These are phyloP conservation scores for Tetradesmus obliquus DNA, from an alignment of 139 green algal genomes.

Conservation along the genomic window DNA sequence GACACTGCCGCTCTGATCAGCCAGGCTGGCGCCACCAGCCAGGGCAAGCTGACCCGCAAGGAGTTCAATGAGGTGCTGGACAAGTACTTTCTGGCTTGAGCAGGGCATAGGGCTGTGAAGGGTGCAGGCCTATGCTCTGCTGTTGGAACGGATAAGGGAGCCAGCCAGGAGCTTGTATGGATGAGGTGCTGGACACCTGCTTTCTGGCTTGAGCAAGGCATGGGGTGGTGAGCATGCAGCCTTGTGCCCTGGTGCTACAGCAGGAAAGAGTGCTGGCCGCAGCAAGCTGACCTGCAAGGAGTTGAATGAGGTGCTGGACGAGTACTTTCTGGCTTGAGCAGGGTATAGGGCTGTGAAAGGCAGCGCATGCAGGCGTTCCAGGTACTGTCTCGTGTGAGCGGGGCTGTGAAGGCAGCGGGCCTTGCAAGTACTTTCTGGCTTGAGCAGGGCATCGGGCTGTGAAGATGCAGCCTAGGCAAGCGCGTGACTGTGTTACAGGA, in stretches of 20 bases:
- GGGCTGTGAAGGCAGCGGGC: not conserved
- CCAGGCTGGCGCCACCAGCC: not conserved
- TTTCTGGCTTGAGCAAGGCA: not conserved
- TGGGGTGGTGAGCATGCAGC: not conserved
- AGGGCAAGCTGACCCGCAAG: conserved; percentile 36
- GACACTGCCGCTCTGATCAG: conserved; percentile 17
- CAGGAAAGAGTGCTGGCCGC: not conserved
- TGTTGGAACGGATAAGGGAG: too few species aligned
- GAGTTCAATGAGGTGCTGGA: conserved; percentile 47
- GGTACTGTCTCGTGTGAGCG: conserved; percentile 37
- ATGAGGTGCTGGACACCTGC: not conserved
- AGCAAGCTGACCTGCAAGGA: conserved; percentile 34
- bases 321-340: conserved; percentile 36
- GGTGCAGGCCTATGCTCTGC: not conserved
- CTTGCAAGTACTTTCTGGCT: not conserved
- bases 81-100: conserved; percentile 45
- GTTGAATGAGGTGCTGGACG: conserved; percentile 42
- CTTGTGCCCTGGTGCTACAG: too few species aligned
- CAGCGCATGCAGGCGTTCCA: not conserved
- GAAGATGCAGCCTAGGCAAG: too few species aligned
- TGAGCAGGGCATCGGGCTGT: not conserved
- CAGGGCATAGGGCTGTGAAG: not conserved
- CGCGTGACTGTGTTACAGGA: too few species aligned
- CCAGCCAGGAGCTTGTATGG: not conserved
- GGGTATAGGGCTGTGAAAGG: not conserved